phyloP scores from a whole-genome alignment of 805 yeast species.

The Cyberlindnera xishuangbannaensis region DNA sequence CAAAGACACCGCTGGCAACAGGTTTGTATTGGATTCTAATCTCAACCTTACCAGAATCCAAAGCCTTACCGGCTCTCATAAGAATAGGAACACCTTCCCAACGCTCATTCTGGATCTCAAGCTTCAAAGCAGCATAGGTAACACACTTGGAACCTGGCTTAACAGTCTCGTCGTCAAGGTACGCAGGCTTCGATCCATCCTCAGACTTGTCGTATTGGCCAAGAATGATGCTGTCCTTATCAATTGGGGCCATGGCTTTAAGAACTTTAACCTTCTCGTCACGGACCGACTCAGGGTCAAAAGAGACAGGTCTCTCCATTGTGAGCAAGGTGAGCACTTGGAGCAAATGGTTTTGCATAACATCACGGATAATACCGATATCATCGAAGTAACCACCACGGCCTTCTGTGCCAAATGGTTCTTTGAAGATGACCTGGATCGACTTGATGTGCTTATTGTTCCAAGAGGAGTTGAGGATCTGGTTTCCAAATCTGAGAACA shows the following conservation, averaged over 20 bases:
- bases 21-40: slow-evolving; percentile 88
- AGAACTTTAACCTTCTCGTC: slow-evolving; percentile 94
- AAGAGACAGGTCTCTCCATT: slow-evolving; percentile 94
- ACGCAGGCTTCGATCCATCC: slow-evolving; percentile 88
- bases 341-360: slow-evolving; percentile 94
- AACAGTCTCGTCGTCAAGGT: slow-evolving; percentile 89
- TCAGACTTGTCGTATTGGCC: slow-evolving; percentile 86
- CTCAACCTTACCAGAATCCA: slow-evolving; percentile 92
- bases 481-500: slow-evolving; percentile 87
- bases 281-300: slow-evolving; percentile 87
- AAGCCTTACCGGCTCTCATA: slow-evolving; percentile 96
- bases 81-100: slow-evolving; percentile 98
- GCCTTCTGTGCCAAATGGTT: slow-evolving; percentile 98
- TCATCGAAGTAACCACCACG: slow-evolving; percentile 97
- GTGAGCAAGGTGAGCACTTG: slow-evolving; percentile 89
- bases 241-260: slow-evolving; percentile 69
- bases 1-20: slow-evolving; percentile 77
- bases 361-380: slow-evolving; percentile 95
- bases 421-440: slow-evolving; percentile 90
- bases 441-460: slow-evolving; percentile 69
- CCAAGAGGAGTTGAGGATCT: slow-evolving; percentile 86
- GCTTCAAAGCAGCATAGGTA: slow-evolving; percentile 82
- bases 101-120: slow-evolving; percentile 83
- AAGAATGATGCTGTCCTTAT: slow-evolving; percentile 58
- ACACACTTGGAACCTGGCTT: slow-evolving; percentile 76